A percentile compares a stretch with the other conserved stretches of the same genome.
phyloP scores from a whole-genome alignment of 78 protist species.

The Andalucia godoyi region DNA sequence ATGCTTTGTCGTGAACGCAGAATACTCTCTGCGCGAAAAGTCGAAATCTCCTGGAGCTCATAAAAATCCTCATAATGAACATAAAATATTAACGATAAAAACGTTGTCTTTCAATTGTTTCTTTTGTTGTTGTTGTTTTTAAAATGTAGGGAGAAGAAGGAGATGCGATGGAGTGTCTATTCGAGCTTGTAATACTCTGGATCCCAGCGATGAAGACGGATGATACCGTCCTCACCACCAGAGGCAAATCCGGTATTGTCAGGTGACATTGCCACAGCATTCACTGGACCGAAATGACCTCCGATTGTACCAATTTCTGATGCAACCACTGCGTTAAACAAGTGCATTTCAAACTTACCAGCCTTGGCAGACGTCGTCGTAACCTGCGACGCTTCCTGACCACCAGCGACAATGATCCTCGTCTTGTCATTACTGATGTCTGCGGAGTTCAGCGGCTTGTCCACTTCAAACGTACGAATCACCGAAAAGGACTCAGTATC shows the following conservation, averaged over 20 bases:
- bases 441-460: conserved; percentile 76
- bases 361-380: conserved; percentile 50
- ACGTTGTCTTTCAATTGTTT: no score
- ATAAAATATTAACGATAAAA: no score
- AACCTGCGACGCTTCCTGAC: conserved; percentile 74
- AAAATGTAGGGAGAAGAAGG: no score
- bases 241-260: conserved; percentile 40
- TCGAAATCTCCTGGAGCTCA: no score
- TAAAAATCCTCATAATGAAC: no score
- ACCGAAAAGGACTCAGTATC: conserved; percentile 46
- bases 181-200: conserved; percentile 24
- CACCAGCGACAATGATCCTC: conserved; percentile 79
- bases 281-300: conserved; percentile 81
- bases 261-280: conserved; percentile 57
- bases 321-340: conserved; percentile 63
- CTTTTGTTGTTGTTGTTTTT: no score
- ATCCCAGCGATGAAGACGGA: conserved; percentile 64
- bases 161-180: no score
- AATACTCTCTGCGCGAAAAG: no score
- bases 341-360: conserved; percentile 60
- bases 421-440: conserved; percentile 24
- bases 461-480: conserved; percentile 56
- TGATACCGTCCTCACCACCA: conserved; percentile 78
- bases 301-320: conserved; percentile 41
- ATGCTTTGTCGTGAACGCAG: no score